Evolutionary conservation across 176 grass and related monocot genomes (phyloP).

Genomic region (Pontederia paniculata): DNA sequence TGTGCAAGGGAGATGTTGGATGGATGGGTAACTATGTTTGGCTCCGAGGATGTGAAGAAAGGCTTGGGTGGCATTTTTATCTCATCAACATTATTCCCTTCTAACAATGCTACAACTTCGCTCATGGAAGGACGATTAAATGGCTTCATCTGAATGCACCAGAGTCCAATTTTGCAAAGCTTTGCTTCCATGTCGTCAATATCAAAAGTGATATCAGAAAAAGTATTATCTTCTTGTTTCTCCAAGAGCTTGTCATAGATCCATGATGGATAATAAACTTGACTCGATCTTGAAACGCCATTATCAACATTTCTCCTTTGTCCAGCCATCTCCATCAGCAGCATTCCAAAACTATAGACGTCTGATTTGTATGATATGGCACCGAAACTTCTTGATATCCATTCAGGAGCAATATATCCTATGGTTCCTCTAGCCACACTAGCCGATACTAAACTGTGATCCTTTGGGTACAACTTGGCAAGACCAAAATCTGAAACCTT

Average conservation of each 20-base stretch:
- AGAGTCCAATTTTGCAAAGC: no score
- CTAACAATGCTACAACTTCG: background rate
- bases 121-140: background rate
- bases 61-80: background rate
- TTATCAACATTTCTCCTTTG: background rate
- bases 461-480: background rate
- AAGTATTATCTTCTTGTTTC: background rate
- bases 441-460: background rate
- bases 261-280: background rate
- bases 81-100: background rate
- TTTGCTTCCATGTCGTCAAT: no score
- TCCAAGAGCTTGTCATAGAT: no score
- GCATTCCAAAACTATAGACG: no score
- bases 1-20: no score
- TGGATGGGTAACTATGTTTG: background rate
- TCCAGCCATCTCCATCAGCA: no score
- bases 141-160: no score
- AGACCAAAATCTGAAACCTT: constrained; percentile 5
- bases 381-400: no score
- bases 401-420: no score
- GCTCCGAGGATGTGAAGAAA: background rate
- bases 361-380: no score
- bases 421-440: no score
- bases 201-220: background rate
- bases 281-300: background rate